These are phyloP conservation scores for Eucalyptus curtisii DNA, from an alignment of 345 rosid species.

Conservation along the genomic window DNA sequence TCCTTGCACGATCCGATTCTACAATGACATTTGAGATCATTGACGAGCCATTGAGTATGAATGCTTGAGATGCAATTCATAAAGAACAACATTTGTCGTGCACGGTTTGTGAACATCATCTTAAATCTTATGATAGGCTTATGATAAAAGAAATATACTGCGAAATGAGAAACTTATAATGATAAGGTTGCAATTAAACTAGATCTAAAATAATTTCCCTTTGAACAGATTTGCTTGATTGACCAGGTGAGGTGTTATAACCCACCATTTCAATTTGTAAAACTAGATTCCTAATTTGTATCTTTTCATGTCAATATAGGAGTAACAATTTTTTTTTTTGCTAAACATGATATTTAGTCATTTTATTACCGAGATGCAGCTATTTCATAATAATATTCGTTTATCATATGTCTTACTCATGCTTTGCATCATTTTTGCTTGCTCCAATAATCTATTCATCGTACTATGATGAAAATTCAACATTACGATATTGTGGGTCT, in stretches of 20 bases:
- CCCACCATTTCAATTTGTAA: background rate
- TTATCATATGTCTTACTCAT: background rate
- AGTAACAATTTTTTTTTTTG: background rate
- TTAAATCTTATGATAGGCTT: background rate
- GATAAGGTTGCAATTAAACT: background rate
- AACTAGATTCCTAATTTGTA: background rate
- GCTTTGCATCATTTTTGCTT: background rate
- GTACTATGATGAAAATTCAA: background rate
- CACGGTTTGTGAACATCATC: background rate
- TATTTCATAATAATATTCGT: background rate
- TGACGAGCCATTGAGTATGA: background rate
- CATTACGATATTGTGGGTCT: fast-evolving
- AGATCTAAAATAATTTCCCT: background rate
- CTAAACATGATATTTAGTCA: background rate
- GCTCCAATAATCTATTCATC: background rate
- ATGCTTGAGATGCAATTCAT: background rate
- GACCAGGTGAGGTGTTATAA: background rate
- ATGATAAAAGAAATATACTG: background rate
- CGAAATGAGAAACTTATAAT: background rate
- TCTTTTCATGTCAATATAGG: background rate
- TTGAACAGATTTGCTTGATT: background rate
- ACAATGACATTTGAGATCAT: background rate
- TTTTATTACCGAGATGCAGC: background rate
- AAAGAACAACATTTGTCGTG: background rate
- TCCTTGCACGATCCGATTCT: background rate